Evolutionary conservation across 129 eudicot genomes (phyloP).

Genomic region (Ambrosia artemisiifolia): DNA sequence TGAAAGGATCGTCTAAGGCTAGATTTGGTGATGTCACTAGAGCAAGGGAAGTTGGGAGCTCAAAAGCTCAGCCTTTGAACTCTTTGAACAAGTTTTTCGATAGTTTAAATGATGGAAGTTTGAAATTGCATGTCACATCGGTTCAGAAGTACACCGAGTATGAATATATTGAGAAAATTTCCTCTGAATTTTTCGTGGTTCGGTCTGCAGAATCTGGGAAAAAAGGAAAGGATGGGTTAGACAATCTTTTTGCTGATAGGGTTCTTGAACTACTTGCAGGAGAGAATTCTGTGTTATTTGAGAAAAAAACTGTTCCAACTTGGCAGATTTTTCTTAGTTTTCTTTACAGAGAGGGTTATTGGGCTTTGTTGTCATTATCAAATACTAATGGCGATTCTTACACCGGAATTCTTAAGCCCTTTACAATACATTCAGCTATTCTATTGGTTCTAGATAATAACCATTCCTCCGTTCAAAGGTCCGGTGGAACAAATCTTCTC

Average conservation of each 20-base stretch:
- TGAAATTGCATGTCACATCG: conserved; percentile 43
- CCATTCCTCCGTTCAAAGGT: conserved; percentile 6
- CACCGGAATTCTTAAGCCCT: conserved; percentile 68
- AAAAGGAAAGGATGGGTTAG: conserved; percentile 33
- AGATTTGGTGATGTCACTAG: conserved; percentile 15
- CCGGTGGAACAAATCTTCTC: conserved; percentile 9
- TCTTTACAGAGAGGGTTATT: conserved; percentile 56
- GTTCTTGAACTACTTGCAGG: conserved; percentile 59
- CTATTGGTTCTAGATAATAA: conserved; percentile 35
- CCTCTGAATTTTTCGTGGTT: conserved; percentile 42
- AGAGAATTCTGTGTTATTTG: conserved; percentile 29
- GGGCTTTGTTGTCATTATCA: conserved; percentile 60
- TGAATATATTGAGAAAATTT: conserved; percentile 12
- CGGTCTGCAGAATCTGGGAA: conserved; percentile 38
- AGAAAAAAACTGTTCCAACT: conserved; percentile 33
- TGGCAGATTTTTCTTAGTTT: conserved; percentile 88
- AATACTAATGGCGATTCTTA: conserved; percentile 44
- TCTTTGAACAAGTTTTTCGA: conserved; percentile 19
- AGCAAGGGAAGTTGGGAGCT: conserved; percentile 28
- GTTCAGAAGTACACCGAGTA: conserved; percentile 39
- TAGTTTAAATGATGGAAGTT: conserved; percentile 31
- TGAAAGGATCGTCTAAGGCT: conserved; percentile 16
- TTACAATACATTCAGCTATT: conserved; percentile 62
- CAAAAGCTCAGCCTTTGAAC: conserved; percentile 6
- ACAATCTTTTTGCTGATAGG: conserved; percentile 44